These are phyloP conservation scores for Oropetium thomaeum DNA, from an alignment of 176 grass and related monocot genomes.

Conservation along the genomic window DNA sequence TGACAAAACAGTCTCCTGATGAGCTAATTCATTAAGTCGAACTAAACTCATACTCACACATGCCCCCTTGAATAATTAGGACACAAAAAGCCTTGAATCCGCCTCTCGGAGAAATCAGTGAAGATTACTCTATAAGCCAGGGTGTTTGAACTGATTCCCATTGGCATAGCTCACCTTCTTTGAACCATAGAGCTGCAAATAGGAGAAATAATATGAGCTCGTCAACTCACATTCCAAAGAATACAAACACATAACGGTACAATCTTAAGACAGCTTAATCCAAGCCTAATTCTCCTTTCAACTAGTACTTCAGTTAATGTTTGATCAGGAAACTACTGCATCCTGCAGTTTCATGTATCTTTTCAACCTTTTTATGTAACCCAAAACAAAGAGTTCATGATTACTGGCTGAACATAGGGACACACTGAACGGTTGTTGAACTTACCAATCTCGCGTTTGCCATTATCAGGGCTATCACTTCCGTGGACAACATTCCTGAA, in stretches of 20 bases:
- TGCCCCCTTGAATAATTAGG: neutral
- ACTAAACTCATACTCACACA: neutral
- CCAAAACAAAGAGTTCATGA: neutral
- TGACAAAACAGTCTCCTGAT: neutral
- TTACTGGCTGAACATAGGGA: neutral
- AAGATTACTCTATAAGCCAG: conserved; percentile 71
- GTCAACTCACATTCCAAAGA: neutral
- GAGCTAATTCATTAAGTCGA: neutral
- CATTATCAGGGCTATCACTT: conserved; percentile 95
- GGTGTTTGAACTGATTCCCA: conserved; percentile 75
- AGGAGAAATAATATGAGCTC: conserved; percentile 5
- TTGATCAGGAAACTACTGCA: too few species aligned
- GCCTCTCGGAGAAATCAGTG: neutral
- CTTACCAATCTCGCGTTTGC: conserved; percentile 80
- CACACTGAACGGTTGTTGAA: neutral
- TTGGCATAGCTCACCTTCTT: conserved; percentile 65
- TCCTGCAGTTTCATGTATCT: too few species aligned
- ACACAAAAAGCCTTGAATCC: neutral
- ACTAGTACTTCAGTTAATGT: too few species aligned
- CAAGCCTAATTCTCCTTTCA: too few species aligned
- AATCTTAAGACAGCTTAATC: too few species aligned
- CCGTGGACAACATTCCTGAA: conserved; percentile 95
- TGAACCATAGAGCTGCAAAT: conserved; percentile 78
- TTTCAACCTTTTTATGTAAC: too few species aligned
- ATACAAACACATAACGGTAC: too few species aligned